Percentiles rank a stretch among this genome's conserved stretches.
phyloP scores from a whole-genome alignment of 1,139 yeast species.

The Maudiozyma humilis region DNA sequence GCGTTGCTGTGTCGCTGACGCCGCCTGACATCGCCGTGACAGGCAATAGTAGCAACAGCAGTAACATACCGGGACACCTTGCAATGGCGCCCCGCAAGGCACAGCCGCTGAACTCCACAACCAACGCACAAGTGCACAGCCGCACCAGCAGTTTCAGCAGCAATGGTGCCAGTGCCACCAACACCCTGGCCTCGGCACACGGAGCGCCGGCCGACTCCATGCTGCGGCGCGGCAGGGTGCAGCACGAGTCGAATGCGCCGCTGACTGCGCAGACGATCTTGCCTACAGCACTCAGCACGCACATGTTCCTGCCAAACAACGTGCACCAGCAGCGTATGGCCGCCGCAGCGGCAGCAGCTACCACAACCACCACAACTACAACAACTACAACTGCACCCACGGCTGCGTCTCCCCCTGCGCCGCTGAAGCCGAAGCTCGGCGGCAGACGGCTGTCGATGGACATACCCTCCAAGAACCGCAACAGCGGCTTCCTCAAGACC shows the following conservation, averaged over 20 bases:
- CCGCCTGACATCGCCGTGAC: not conserved
- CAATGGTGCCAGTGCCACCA: too few relatives aligned
- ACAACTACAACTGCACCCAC: not conserved
- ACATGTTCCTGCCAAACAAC: conserved; percentile 44
- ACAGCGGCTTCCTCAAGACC: conserved; percentile 24
- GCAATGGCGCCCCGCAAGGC: conserved; percentile 8
- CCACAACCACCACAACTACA: not conserved
- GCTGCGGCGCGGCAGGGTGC: conserved; percentile 1
- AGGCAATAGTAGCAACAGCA: not conserved
- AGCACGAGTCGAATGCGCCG: conserved; percentile 40
- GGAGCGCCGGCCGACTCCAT: conserved; percentile 11
- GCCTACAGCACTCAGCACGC: conserved; percentile 47
- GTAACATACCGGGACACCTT: not conserved
- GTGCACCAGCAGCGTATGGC: conserved; percentile 28
- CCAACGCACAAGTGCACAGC: conserved; percentile 22
- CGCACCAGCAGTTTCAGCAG: conserved; percentile 30
- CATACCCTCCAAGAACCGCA: conserved; percentile 27
- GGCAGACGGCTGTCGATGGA: conserved; percentile 28
- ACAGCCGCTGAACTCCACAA: conserved; percentile 18
- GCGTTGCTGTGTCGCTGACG: not conserved
- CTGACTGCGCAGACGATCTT: conserved; percentile 43
- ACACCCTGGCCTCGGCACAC: conserved; percentile 30
- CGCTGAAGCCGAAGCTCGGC: not conserved
- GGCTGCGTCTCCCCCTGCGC: not conserved
- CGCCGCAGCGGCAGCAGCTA: conserved; percentile 6